Evolutionary conservation across 2,329 filamentous ascomycete genomes (phyloP).

Genomic region (Bipolaris oryzae): DNA sequence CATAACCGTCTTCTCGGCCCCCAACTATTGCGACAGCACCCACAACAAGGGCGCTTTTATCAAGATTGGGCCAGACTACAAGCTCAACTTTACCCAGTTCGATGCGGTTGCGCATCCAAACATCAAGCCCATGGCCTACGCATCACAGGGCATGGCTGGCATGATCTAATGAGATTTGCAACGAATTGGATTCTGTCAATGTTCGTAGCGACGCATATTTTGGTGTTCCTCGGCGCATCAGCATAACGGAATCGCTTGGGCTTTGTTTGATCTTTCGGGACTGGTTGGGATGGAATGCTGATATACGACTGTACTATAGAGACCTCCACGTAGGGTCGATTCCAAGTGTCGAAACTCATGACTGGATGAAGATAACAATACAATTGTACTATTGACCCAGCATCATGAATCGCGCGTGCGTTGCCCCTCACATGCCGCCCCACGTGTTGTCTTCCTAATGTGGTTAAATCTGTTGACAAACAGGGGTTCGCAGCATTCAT

Average conservation of each 20-base stretch:
- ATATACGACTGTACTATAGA: constrained; percentile 20
- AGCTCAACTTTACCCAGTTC: constrained; percentile 90
- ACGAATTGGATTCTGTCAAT: constrained; percentile 25
- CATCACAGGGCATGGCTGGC: constrained; percentile 77
- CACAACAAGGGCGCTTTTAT: constrained; percentile 99
- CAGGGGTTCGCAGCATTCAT: constrained; percentile 7
- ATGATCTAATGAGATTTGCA: constrained; percentile 63
- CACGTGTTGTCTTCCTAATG: constrained; percentile 17
- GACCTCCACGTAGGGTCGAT: constrained; percentile 1
- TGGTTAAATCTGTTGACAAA: constrained; percentile 15
- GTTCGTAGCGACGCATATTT: constrained; percentile 43
- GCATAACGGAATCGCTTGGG: constrained; percentile 32
- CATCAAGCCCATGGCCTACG: constrained; percentile 93
- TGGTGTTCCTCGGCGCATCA: constrained; percentile 46
- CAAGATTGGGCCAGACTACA: constrained; percentile 90
- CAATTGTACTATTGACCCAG: not conserved
- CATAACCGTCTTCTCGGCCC: constrained; percentile 98
- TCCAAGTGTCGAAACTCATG: constrained; percentile 2
- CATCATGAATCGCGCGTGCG: constrained; percentile 2
- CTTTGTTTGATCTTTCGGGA: constrained; percentile 21
- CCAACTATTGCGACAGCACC: constrained; percentile 95
- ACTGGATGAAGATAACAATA: not conserved
- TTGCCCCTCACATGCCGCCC: constrained; percentile 20
- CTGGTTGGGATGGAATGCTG: constrained; percentile 15
- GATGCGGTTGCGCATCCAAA: constrained; percentile 95